A percentile compares a stretch with the other conserved stretches of the same genome.
These are phyloP conservation scores for Beauveria varroae DNA, from an alignment of 2,329 filamentous ascomycete species.

Conservation along the genomic window DNA sequence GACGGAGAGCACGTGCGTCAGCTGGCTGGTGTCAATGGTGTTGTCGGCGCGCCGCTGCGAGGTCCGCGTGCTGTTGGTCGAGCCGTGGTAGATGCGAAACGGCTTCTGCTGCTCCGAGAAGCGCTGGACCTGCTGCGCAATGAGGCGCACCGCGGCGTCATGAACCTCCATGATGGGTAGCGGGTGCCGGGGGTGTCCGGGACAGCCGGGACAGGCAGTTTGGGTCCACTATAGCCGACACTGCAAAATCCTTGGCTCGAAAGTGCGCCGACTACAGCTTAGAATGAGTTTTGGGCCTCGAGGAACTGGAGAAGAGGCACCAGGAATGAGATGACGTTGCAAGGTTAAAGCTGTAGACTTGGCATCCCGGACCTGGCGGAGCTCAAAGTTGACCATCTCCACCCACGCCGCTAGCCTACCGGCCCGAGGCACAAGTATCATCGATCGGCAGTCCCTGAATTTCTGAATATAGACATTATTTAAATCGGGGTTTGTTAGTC, in stretches of 20 bases:
- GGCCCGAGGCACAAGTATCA: neutral
- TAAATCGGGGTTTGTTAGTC: no score
- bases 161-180: constrained; percentile 34
- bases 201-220: neutral
- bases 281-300: neutral
- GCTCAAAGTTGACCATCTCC: neutral
- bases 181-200: neutral
- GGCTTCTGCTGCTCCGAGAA: constrained; percentile 40
- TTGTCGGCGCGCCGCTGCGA: constrained; percentile 40
- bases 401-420: neutral
- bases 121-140: constrained; percentile 35
- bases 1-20: constrained; percentile 56
- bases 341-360: neutral
- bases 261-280: neutral
- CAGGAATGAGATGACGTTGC: neutral
- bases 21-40: constrained; percentile 58
- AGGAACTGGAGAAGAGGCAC: neutral
- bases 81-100: constrained; percentile 71
- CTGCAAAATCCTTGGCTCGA: neutral
- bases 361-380: neutral
- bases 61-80: constrained; percentile 67
- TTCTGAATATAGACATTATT: neutral
- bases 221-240: no score
- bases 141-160: constrained; percentile 32
- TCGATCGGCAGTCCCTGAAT: neutral